phyloP scores from a whole-genome alignment of 2,329 filamentous ascomycete genomes.

The Balansia obtecta region DNA sequence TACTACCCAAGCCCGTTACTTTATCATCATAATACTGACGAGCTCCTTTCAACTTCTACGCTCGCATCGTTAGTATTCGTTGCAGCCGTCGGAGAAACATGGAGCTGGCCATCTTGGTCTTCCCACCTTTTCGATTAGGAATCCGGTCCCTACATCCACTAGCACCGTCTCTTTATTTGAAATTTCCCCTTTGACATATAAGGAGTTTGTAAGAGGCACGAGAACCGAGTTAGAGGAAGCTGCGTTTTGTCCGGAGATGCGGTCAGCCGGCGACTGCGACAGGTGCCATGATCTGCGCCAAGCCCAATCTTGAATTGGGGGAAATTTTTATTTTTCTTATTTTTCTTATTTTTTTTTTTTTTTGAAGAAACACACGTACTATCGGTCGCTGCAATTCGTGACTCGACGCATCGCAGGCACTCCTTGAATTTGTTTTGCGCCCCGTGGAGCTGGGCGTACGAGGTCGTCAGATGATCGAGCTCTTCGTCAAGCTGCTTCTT shows the following conservation, averaged over 20 bases:
- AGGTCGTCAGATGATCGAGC: conserved; percentile 83
- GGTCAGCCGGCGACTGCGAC: neutral
- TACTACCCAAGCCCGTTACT: conserved; percentile 37
- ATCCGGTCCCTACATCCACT: conserved; percentile 88
- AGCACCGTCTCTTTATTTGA: conserved; percentile 65
- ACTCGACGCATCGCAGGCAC: conserved; percentile 65
- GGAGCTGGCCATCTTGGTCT: no score
- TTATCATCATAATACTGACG: conserved; percentile 45
- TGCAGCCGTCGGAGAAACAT: neutral
- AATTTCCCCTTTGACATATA: conserved; percentile 82
- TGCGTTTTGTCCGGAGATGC: neutral
- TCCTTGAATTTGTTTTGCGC: conserved; percentile 89
- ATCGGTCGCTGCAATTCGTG: conserved; percentile 19
- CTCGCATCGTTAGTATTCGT: conserved; percentile 4
- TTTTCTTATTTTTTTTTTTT: no score
- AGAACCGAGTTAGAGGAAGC: conserved; percentile 48
- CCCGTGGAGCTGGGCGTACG: conserved; percentile 78
- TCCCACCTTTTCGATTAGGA: conserved; percentile 79
- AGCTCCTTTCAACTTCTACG: conserved; percentile 40
- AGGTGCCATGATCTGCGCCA: neutral
- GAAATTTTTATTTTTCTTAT: neutral
- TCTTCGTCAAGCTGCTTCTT: conserved; percentile 96
- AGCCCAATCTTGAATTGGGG: neutral
- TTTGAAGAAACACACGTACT: conserved; percentile 18
- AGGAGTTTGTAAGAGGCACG: conserved; percentile 86